These are phyloP conservation scores for Eucalyptus marginata DNA, from an alignment of 345 rosid genomes.

Conservation along the genomic window DNA sequence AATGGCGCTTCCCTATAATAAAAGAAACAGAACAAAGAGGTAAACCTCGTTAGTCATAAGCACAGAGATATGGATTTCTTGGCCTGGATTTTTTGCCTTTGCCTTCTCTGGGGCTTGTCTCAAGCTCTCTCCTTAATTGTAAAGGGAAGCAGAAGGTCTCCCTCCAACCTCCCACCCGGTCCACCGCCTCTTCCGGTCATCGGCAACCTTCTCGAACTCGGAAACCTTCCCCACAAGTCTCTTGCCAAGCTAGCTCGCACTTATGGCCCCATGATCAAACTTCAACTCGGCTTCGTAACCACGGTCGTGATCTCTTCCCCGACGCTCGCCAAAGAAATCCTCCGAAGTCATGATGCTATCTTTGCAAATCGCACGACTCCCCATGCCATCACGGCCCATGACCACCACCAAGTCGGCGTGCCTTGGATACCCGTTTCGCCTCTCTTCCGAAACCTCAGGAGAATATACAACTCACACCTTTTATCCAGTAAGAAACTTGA, in stretches of 20 bases:
- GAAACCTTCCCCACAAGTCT: background rate
- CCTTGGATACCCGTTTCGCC: conserved; percentile 20
- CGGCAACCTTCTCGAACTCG: background rate
- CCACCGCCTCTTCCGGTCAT: background rate
- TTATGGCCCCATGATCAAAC: conserved; percentile 20
- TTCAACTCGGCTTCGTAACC: background rate
- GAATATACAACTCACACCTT: conserved; percentile 5
- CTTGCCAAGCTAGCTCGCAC: conserved; percentile 9
- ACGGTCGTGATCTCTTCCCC: background rate
- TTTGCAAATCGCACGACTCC: background rate
- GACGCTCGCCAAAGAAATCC: background rate
- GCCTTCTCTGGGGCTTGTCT: background rate
- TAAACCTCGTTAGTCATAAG: background rate
- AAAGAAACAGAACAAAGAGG: background rate
- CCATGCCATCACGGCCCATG: background rate
- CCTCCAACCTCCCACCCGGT: background rate
- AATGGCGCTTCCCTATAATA: background rate
- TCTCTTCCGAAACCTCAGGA: conserved; percentile 23
- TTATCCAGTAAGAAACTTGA: conserved; percentile 18
- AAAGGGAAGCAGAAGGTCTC: background rate
- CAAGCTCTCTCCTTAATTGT: background rate
- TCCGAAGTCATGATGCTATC: background rate
- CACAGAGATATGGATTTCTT: background rate
- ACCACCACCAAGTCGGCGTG: background rate
- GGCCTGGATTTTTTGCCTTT: background rate